These are phyloP conservation scores for Nepenthes mirabilis DNA, from an alignment of 148 eudicot genomes.

Conservation along the genomic window DNA sequence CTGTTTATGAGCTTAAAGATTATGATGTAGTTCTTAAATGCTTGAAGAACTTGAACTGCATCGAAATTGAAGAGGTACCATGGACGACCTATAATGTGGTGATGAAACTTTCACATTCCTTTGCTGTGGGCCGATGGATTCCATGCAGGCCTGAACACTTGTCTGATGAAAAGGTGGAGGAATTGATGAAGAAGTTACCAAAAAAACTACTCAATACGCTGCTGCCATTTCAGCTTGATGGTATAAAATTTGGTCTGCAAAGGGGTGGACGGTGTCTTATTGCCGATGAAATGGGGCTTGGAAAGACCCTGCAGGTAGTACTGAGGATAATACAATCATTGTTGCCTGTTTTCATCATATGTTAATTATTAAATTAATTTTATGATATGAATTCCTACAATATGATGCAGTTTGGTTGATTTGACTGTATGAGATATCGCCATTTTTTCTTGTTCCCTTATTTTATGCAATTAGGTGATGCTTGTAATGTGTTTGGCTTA, in stretches of 20 bases:
- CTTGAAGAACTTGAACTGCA: slow-evolving; percentile 48
- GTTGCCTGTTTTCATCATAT: background rate
- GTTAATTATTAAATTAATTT: background rate
- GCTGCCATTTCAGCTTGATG: slow-evolving; percentile 83
- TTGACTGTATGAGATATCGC: no score
- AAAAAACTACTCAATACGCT: slow-evolving; percentile 39
- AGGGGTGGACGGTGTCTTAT: slow-evolving; percentile 97
- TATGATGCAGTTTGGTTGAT: no score
- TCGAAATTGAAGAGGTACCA: slow-evolving; percentile 81
- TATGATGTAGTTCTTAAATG: slow-evolving; percentile 63
- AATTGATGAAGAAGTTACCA: slow-evolving; percentile 55
- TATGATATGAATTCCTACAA: no score
- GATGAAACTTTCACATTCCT: slow-evolving; percentile 53
- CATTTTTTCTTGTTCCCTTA: no score
- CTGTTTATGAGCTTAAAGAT: slow-evolving; percentile 66
- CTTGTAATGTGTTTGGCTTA: no score
- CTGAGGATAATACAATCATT: background rate
- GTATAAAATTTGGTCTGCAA: slow-evolving; percentile 67
- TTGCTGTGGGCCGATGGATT: slow-evolving; percentile 44
- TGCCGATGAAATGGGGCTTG: slow-evolving; percentile 99
- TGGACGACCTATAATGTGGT: slow-evolving; percentile 82
- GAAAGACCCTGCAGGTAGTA: slow-evolving; percentile 92
- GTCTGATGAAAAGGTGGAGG: slow-evolving; percentile 73
- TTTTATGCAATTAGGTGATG: no score
- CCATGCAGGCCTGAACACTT: slow-evolving; percentile 95